Base-by-base conservation (phyloP, 2,329 filamentous ascomycete species). In the Pochonia chlamydosporia region DNA sequence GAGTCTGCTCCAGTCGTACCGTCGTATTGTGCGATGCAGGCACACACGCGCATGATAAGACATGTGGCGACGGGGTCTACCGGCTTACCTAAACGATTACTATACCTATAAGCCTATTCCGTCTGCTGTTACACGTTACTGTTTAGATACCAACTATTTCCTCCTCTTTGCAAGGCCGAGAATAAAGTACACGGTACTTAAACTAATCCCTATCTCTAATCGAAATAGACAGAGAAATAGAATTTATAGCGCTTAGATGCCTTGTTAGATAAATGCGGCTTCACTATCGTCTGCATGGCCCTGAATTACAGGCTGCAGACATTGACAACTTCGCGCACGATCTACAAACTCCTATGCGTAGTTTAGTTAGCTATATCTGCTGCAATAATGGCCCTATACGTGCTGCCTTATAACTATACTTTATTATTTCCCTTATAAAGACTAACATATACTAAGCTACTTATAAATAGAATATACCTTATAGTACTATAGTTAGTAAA, bases 291-390 rank as follows among this genome's bases (percentile, higher is more conserved):
- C n/a, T n/a, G n/a, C n/a, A n/a, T n/a, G n/a, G n/a, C n/a, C n/a
- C n/a, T n/a, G n/a, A n/a, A n/a, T n/a, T n/a, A n/a, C n/a, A n/a
- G n/a, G n/a, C n/a, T n/a, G n/a, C n/a, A n/a, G n/a, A n/a, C n/a
- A n/a, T n/a, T n/a, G n/a, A n/a, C n/a, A n/a, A n/a, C n/a, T n/a
- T n/a, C n/a, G n/a, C n/a, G n/a, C n/a, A n/a, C n/a, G n/a, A n/a
- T n/a, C n/a, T n/a, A n/a, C n/a, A n/a, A n/a, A n/a, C n/a, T n/a
- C n/a, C 72, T 72, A 26, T 61, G 48, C 2, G 41, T 50, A 46
- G 68, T 70, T 3, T 68, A 63, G 39, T 67, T 65, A 3, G 54
- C 54, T 3, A 66, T 73, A 49, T 75, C 72, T 4, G 67, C 62
- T 0, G 67, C 70, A 8, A 72, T 60, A 28, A 74, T 61, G 5